These are phyloP conservation scores for Tulasnella sp. DNA, from an alignment of 768 basidiomycete species.

Conservation along the genomic window DNA sequence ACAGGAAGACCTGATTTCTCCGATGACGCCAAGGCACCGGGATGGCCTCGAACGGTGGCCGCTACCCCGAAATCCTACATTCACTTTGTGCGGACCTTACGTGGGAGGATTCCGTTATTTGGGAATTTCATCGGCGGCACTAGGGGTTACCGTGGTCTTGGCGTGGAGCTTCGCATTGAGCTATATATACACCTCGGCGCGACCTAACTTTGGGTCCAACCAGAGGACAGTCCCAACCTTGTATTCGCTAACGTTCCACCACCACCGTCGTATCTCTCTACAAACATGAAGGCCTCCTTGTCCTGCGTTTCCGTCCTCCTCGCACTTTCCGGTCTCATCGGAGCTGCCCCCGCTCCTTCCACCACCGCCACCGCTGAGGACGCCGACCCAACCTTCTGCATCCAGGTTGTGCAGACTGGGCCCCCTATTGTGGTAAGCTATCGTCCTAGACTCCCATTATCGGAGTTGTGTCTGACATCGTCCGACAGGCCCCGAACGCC, in stretches of 20 bases:
- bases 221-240: not conserved
- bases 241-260: not conserved
- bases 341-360: not conserved
- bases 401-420: not conserved
- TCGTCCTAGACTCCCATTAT: too few relatives aligned
- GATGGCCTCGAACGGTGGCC: not conserved
- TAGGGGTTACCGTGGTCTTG: not conserved
- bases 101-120: not conserved
- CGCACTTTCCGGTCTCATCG: constrained; percentile 6
- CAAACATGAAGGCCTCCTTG: not conserved
- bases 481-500: not conserved
- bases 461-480: not conserved
- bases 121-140: not conserved
- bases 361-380: not conserved
- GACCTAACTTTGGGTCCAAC: not conserved
- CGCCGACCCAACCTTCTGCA: not conserved
- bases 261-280: not conserved
- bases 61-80: not conserved
- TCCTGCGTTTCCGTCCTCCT: constrained; percentile 7
- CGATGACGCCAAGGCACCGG: not conserved
- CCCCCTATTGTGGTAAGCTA: not conserved
- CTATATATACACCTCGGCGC: not conserved
- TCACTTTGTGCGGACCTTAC: not conserved
- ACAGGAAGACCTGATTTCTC: not conserved
- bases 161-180: not conserved